These are phyloP conservation scores for Agroathelia rolfsii DNA, from an alignment of 1,284 basidiomycete genomes.

Conservation along the genomic window DNA sequence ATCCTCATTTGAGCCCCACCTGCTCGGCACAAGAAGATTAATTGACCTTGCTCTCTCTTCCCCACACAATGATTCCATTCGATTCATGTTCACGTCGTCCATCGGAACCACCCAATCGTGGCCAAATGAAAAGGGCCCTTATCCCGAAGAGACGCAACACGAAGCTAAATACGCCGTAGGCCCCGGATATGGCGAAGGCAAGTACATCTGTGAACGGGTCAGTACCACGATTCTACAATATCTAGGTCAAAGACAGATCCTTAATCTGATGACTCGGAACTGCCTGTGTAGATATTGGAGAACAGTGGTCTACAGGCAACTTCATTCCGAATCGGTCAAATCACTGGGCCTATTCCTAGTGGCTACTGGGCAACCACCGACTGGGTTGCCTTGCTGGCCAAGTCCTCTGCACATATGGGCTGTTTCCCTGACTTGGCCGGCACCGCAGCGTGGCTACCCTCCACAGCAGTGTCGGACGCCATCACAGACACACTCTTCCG, in stretches of 20 bases:
- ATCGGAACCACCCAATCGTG: conserved; percentile 22
- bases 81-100: conserved; percentile 26
- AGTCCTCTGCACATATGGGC: no score
- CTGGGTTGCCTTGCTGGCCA: no score
- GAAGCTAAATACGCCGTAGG: conserved; percentile 23
- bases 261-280: no score
- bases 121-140: conserved; percentile 15
- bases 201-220: conserved; percentile 18
- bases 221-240: conserved; percentile 7
- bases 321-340: neutral
- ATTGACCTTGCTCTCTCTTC: conserved; percentile 24
- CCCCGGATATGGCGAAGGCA: conserved; percentile 15
- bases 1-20: conserved; percentile 23
- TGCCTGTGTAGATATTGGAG: neutral
- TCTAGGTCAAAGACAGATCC: no score
- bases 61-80: conserved; percentile 12
- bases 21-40: conserved; percentile 19
- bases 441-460: conserved; percentile 27
- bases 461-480: conserved; percentile 19
- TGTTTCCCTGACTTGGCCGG: no score
- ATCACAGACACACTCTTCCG: conserved; percentile 22
- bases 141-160: conserved; percentile 17
- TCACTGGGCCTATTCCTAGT: no score
- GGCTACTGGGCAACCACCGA: no score
- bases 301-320: conserved; percentile 4